phyloP scores from a whole-genome alignment of 306 rosid genomes.

The Vigna reflexopilosa region DNA sequence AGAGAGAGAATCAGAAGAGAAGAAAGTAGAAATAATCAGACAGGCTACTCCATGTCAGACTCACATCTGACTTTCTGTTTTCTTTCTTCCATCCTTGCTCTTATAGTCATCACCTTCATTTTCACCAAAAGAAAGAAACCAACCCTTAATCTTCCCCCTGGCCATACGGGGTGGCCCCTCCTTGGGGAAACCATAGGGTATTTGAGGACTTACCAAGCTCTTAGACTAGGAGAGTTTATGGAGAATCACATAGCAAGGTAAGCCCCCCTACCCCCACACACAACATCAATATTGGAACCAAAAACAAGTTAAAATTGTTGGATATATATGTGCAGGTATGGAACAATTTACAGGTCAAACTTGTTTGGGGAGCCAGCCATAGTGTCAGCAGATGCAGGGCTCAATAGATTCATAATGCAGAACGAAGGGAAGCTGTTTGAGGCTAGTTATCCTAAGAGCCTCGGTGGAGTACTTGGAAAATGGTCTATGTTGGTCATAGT shows the following conservation, averaged over 20 bases:
- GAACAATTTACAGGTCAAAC: constrained; percentile 82
- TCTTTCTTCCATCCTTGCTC: constrained; percentile 66
- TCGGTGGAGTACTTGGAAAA: constrained; percentile 88
- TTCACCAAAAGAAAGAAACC: constrained; percentile 59
- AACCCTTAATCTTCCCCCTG: constrained; percentile 79
- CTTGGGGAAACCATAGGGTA: constrained; percentile 83
- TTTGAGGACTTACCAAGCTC: constrained; percentile 77
- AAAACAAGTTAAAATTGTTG: neutral
- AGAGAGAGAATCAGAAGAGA: constrained; percentile 13
- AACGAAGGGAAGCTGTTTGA: constrained; percentile 91
- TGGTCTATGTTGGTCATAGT: constrained; percentile 96
- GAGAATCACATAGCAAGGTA: constrained; percentile 82
- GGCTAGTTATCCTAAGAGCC: constrained; percentile 84
- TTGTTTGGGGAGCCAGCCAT: constrained; percentile 85
- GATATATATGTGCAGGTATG: constrained; percentile 59
- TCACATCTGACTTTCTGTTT: constrained; percentile 57
- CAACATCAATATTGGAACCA: neutral
- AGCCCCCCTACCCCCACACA: neutral
- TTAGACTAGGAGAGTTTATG: constrained; percentile 79
- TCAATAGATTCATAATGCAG: constrained; percentile 77
- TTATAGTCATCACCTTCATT: constrained; percentile 55
- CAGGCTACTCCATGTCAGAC: constrained; percentile 63
- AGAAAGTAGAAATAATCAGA: constrained; percentile 17
- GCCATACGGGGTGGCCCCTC: constrained; percentile 93
- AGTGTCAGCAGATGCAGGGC: constrained; percentile 91